A percentile compares a stretch with the other conserved stretches of the same genome.
Evolutionary conservation across 768 basidiomycete genomes (phyloP).

Genomic region (Postia placenta): DNA sequence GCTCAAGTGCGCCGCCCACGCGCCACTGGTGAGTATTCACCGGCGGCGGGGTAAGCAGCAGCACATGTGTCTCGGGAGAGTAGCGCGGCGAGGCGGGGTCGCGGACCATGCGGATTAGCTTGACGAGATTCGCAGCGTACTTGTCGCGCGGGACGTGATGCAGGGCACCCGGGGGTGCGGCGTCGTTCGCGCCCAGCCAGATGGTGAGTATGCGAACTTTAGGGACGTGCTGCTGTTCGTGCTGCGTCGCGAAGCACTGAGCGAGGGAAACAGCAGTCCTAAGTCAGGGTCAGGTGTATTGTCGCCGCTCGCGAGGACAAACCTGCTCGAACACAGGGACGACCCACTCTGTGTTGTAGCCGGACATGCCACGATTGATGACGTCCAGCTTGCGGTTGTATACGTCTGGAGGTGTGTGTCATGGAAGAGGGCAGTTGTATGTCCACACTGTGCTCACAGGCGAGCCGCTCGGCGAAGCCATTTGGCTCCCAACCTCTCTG

Average conservation of each 20-base stretch:
- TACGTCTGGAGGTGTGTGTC: conserved; percentile 54
- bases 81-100: conserved; percentile 57
- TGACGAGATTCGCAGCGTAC: conserved; percentile 58
- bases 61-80: conserved; percentile 66
- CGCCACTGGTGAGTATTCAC: conserved; percentile 58
- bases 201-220: conserved; percentile 70
- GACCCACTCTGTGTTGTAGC: conserved; percentile 87
- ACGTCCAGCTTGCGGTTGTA: conserved; percentile 83
- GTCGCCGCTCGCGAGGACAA: conserved; percentile 9
- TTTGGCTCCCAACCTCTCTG: conserved; percentile 54
- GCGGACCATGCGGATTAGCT: conserved; percentile 57
- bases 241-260: conserved; percentile 54
- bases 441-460: conserved; percentile 55
- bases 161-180: conserved; percentile 51
- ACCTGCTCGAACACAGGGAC: conserved; percentile 77
- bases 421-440: neutral
- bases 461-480: conserved; percentile 65
- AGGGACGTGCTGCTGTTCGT: conserved; percentile 42
- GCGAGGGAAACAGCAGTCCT: neutral
- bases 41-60: conserved; percentile 85
- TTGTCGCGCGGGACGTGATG: conserved; percentile 73
- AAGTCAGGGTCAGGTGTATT: too few species aligned
- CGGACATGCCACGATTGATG: conserved; percentile 76
- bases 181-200: conserved; percentile 92
- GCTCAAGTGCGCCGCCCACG: conserved; percentile 46